Base-by-base conservation (phyloP, 2,329 filamentous ascomycete species). In the Colletotrichum costaricense region DNA sequence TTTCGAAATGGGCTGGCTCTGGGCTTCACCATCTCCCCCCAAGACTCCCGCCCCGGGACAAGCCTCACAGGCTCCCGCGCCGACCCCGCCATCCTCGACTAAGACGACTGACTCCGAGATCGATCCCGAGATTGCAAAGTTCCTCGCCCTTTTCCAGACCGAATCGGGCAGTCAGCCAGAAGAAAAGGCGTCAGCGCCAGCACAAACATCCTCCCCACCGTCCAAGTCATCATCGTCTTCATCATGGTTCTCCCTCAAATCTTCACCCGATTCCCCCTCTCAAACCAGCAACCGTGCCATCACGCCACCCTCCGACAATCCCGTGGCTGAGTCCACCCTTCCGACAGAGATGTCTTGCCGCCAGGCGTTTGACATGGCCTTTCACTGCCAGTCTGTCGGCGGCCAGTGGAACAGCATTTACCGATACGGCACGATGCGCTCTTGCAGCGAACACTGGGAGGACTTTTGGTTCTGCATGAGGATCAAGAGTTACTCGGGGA, bases 381-480 rank as follows among this genome's bases (percentile, higher is more conserved):
- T 96, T 89, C 94, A 96, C 87, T 99, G 97, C 88, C 94, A 97
- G 81, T 95, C 93, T 0, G 87, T 98, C 9, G 95, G 95, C 66
- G 95, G 96, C 1, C 95, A 98, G 82, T 98, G 95, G 87, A 95
- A 94, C 79, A 92, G 95, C 79, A 89, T 98, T 49, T 99, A 98
- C 87, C 93, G 97, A 52, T 93, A 95, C 80, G 97, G 97, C 74
- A 85, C 87, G 55, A 86, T 97, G 79, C 90, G 93, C 57, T 88
- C 90, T 4, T 99, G 97, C 87, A 90, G 88, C 74, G 93, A 97
- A 76, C 92, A 95, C 75, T 98, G 96, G 95, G 90, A 93, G 74
- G 94, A 98, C 82, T 98, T 98, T 84, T 97, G 95, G 94, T 96
- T 98, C 85, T 99, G 97, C 87, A 98, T 98, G 95, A 92, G 94